A percentile compares a stretch with the other conserved stretches of the same genome.
Evolutionary conservation across 495 filamentous ascomycete species (phyloP).

Genomic region (Achaetomiella virescens): DNA sequence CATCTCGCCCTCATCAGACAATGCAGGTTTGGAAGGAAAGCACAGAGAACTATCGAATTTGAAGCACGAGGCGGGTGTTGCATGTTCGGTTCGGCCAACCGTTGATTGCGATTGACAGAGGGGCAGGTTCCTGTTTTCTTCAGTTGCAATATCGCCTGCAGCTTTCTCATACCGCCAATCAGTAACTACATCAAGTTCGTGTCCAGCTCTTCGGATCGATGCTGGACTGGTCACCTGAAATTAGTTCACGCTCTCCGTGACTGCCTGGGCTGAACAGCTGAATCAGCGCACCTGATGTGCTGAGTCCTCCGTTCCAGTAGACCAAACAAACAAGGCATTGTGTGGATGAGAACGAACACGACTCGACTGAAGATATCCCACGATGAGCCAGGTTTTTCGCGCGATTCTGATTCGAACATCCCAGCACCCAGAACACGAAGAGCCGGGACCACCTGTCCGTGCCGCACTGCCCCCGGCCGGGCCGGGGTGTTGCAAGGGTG

Average conservation of each 20-base stretch:
- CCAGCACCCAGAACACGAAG: slow-evolving; percentile 7
- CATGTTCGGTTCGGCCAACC: not conserved
- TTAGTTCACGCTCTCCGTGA: slow-evolving; percentile 18
- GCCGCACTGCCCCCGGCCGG: slow-evolving; percentile 21
- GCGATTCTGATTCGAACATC: too few relatives aligned
- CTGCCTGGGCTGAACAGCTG: slow-evolving; percentile 4
- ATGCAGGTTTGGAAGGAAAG: slow-evolving; percentile 26
- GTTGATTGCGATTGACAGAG: slow-evolving; percentile 6
- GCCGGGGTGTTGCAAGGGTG: slow-evolving; percentile 15
- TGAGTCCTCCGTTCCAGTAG: too few relatives aligned
- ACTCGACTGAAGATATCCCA: too few relatives aligned
- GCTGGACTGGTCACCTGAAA: slow-evolving; percentile 9
- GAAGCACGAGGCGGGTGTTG: slow-evolving; percentile 1
- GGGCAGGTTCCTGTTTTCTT: slow-evolving; percentile 17
- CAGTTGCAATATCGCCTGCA: slow-evolving; percentile 18
- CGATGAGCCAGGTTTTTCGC: too few relatives aligned
- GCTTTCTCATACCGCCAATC: slow-evolving; percentile 14
- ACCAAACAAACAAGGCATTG: not conserved
- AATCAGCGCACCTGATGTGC: not conserved
- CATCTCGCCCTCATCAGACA: slow-evolving; percentile 24
- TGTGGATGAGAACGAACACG: not conserved
- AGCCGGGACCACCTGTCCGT: slow-evolving; percentile 5
- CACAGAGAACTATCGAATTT: slow-evolving; percentile 23
- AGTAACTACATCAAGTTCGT: slow-evolving; percentile 20
- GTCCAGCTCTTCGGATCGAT: slow-evolving; percentile 31